phyloP scores from a whole-genome alignment of 1,284 basidiomycete species.

The Mycosarcoma mackinlayi region DNA sequence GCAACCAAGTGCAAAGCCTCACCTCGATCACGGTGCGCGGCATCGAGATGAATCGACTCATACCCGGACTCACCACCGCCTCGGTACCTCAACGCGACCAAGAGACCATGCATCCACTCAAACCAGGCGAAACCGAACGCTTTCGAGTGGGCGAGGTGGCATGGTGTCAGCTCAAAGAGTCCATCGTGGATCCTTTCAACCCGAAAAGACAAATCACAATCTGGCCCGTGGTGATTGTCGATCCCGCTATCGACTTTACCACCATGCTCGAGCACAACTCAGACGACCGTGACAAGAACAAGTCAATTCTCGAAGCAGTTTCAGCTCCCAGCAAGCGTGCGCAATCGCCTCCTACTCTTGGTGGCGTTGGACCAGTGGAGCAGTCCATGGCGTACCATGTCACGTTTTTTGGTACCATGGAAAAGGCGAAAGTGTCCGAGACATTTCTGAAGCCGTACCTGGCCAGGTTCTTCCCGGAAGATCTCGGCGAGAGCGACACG shows the following conservation, averaged over 20 bases:
- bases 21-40: constrained; percentile 33
- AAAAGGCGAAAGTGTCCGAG: constrained; percentile 35
- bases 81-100: constrained; percentile 43
- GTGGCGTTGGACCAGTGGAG: constrained; percentile 1
- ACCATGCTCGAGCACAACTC: constrained; percentile 10
- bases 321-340: constrained; percentile 16
- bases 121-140: constrained; percentile 45
- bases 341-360: constrained; percentile 14
- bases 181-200: constrained; percentile 28
- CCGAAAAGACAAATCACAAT: constrained; percentile 16
- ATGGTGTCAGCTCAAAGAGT: constrained; percentile 37
- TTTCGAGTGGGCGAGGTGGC: constrained; percentile 51
- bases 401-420: constrained; percentile 42
- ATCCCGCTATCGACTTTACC: constrained; percentile 20
- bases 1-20: not conserved
- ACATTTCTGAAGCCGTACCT: constrained; percentile 36
- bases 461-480: constrained; percentile 18
- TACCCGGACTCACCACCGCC: constrained; percentile 37
- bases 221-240: constrained; percentile 48
- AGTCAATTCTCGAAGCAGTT: constrained; percentile 24
- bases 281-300: constrained; percentile 15
- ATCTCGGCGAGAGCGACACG: constrained; percentile 20
- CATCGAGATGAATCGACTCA: constrained; percentile 35
- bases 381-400: constrained; percentile 40
- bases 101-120: constrained; percentile 36